Base-by-base conservation (phyloP, 306 rosid species). In the Psophocarpus tetragonolobus region DNA sequence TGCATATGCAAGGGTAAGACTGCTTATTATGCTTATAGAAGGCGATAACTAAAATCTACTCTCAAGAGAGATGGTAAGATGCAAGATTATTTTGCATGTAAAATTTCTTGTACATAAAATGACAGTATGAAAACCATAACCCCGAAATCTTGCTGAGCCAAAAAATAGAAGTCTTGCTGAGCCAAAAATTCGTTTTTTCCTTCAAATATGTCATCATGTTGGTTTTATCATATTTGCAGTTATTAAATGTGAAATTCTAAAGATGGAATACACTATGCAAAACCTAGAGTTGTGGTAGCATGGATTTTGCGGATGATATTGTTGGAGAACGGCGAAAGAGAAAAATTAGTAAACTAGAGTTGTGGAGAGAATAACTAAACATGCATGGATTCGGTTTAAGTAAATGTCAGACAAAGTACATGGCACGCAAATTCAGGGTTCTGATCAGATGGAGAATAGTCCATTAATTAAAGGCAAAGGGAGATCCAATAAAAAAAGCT, bases 191-290 rank as follows among this genome's bases (percentile, higher is more conserved):
- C 51, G n/a, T 4, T 9, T 54, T 36, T 14, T 17, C 20, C 26
- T 21, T 33, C 45, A 54, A 36, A 53, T 54, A 17, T 54, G 23
- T 36, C 48, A 48, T 8, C 3, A 2, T 26, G 57, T 47, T 39
- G 27, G 18, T 53, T 58, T 67, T 33, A 45, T 70, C 11, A 15
- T 50, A 61, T 62, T 47, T 51, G 47, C 50, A 38, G 12, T 30
- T 69, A 29, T 71, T 58, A 54, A 70, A 45, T 80, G 56, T 80
- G 73, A 29, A 62, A 73, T 64, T 36, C 56, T 17, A 53, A 11
- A 47, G 12, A 27, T 29, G 20, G 48, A 71, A n/a, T 5, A 21
- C 50, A 18, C 13, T 47, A 9, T 2, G 24, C 18, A 30, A 51
- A 35, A 71, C 18, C 51, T 20, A 71, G 11, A 20, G 64, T 71